Evolutionary conservation across 352 stramenopile genomes (phyloP), one percentile per base, ranked within the genome.

Genomic region (Phytophthora nicotianae): DNA sequence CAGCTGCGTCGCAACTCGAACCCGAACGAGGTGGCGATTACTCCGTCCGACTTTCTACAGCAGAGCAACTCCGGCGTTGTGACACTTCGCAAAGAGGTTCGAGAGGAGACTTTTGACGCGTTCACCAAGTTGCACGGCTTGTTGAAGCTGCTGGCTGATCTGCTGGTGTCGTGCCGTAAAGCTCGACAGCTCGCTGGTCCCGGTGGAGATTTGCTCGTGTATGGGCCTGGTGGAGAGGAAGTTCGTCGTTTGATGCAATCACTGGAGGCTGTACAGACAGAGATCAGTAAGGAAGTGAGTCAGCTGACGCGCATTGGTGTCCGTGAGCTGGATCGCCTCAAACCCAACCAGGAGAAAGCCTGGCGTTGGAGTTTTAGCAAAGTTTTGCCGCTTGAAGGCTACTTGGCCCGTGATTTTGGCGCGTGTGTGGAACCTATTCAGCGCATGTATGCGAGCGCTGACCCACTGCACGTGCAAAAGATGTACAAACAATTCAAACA

Each of bases 351-450:
- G 54, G 86, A 95, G 50, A 91, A 90, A 59, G 84, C 73, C 5
- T 95, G 86, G 86, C 81, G 84, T 24, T 90, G 87, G 73, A 91
- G 84, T 54, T 93, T 93, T 57, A 93, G 84, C 51, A 93, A 93
- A 51, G 86, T 93, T 45, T 41, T 93, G 49, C 86, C 82, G 0
- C 64, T 95, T 24, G 83, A 95, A 74, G 88, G 86, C 32, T 93
- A 93, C 52, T 66, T 95, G 45, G 82, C 83, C 3, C 84, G 90
- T 48, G 86, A 95, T 72, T 92, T 95, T 74, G 81, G 79, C 13
- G 86, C 86, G 14, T 93, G 83, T 56, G 77, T 90, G 14, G 84
- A 95, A 54, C 86, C 86, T 16, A 93, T 95, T 57, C 86, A 95
- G 61, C 79, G 79, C n/a, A 93, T 95, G 70, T 90, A 95, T 62